Evolutionary conservation across 176 grass and related monocot genomes (phyloP).

Genomic region (Poa pratensis): DNA sequence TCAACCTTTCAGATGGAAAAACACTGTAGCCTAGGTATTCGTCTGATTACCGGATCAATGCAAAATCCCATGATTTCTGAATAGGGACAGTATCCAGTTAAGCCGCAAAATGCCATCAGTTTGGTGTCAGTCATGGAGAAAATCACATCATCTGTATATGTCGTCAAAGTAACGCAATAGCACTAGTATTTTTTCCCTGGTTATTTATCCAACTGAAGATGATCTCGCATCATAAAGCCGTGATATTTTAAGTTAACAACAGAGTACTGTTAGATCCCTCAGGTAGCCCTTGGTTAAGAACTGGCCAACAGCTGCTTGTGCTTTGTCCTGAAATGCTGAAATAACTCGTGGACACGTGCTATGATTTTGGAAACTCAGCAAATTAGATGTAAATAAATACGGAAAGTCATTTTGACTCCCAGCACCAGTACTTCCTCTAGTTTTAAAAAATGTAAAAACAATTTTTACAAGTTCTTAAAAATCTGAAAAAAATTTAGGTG

Average conservation of each 20-base stretch:
- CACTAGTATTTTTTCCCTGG: neutral
- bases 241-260: constrained; percentile 1
- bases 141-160: constrained; percentile 41
- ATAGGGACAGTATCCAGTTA: neutral
- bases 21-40: constrained; percentile 36
- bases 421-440: too few species aligned
- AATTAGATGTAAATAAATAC: neutral
- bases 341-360: neutral
- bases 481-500: too few species aligned
- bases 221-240: neutral
- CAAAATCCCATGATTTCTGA: constrained; percentile 32
- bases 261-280: neutral
- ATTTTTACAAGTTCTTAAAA: too few species aligned
- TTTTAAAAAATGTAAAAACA: too few species aligned
- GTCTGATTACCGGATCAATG: neutral
- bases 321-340: neutral
- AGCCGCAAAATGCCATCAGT: neutral
- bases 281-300: constrained; percentile 14
- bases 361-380: neutral
- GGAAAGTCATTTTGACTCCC: too few species aligned
- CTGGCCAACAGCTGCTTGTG: neutral
- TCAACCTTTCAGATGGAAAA: constrained; percentile 70
- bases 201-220: constrained; percentile 46
- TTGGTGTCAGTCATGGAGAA: constrained; percentile 13
- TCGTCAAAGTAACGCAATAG: constrained; percentile 8